A percentile compares a stretch with the other conserved stretches of the same genome.
phyloP scores from a whole-genome alignment of 805 yeast genomes.

The Metschnikowia cubensis region DNA sequence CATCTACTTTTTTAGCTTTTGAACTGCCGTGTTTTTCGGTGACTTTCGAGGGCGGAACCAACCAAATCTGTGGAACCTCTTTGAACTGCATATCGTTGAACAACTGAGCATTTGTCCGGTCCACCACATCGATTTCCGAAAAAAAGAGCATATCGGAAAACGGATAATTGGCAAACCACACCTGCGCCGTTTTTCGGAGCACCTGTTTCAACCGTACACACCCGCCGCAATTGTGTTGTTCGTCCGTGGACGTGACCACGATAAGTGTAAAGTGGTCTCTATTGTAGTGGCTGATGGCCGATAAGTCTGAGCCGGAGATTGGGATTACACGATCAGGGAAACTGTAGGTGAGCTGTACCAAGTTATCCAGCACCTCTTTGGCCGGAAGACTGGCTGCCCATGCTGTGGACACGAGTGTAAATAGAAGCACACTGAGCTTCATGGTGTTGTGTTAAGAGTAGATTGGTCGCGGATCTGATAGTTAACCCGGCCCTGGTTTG shows the following conservation, averaged over 20 bases:
- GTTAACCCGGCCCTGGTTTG: not conserved
- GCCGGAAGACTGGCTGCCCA: not conserved
- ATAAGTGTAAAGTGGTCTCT: slow-evolving; percentile 50
- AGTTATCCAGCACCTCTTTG: not conserved
- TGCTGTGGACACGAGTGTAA: not conserved
- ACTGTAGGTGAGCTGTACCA: slow-evolving; percentile 5
- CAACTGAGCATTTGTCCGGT: slow-evolving; percentile 36
- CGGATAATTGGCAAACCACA: slow-evolving; percentile 45
- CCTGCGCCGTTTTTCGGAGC: slow-evolving; percentile 37
- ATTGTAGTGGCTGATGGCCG: slow-evolving; percentile 9
- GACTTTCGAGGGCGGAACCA: slow-evolving; percentile 48
- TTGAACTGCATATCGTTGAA: slow-evolving; percentile 41
- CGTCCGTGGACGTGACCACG: slow-evolving; percentile 48
- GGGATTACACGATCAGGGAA: slow-evolving; percentile 11
- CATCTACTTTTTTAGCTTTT: slow-evolving; percentile 18
- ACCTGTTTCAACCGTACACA: slow-evolving; percentile 46
- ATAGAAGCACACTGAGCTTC: not conserved
- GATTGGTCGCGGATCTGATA: not conserved
- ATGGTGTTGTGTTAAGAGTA: not conserved
- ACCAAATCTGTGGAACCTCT: slow-evolving; percentile 64
- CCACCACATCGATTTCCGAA: slow-evolving; percentile 47
- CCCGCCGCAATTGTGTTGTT: slow-evolving; percentile 41
- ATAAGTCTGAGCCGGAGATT: slow-evolving; percentile 10
- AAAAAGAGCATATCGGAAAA: slow-evolving; percentile 41
- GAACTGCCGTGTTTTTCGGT: slow-evolving; percentile 12